A percentile compares a stretch with the other conserved stretches of the same genome.
phyloP scores from a whole-genome alignment of 768 basidiomycete species.

The Boletellus sp. region DNA sequence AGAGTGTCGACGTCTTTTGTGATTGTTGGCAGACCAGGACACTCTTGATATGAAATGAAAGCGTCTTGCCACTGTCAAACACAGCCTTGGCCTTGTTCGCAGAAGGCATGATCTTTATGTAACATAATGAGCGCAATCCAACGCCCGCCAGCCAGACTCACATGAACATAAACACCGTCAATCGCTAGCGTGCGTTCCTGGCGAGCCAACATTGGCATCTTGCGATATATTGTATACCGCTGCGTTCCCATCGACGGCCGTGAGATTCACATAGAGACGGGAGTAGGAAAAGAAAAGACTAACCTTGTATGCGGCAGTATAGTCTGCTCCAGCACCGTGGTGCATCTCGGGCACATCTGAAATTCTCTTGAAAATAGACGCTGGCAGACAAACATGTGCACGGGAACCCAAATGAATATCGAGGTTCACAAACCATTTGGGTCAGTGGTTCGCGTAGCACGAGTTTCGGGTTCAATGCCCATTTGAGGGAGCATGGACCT shows the following conservation, averaged over 20 bases:
- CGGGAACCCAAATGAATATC: background rate
- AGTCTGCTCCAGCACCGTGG: slow-evolving; percentile 65
- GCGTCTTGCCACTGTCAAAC: slow-evolving; percentile 86
- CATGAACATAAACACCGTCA: slow-evolving; percentile 92
- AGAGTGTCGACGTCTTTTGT: slow-evolving; percentile 71
- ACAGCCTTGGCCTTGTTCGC: slow-evolving; percentile 75
- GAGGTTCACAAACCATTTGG: slow-evolving; percentile 69
- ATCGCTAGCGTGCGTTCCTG: slow-evolving; percentile 91
- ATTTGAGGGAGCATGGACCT: slow-evolving; percentile 70
- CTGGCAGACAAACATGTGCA: slow-evolving; percentile 35
- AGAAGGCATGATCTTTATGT: slow-evolving; percentile 78
- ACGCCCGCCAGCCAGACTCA: slow-evolving; percentile 31
- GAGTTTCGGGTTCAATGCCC: slow-evolving; percentile 64
- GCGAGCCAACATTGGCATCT: slow-evolving; percentile 90
- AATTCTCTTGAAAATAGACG: slow-evolving; percentile 90
- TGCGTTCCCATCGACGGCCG: slow-evolving; percentile 27
- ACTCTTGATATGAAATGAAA: slow-evolving; percentile 88
- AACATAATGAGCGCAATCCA: slow-evolving; percentile 2
- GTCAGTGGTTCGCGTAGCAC: slow-evolving; percentile 73
- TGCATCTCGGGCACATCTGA: slow-evolving; percentile 61
- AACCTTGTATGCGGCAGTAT: slow-evolving; percentile 84
- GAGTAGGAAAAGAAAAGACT: slow-evolving; percentile 4
- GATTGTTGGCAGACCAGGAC: slow-evolving; percentile 83
- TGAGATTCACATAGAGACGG: background rate
- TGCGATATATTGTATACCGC: slow-evolving; percentile 92